Percentiles rank a stretch among this genome's conserved stretches.
Evolutionary conservation across 306 rosid species (phyloP).

Genomic region (Quercus cerris): DNA sequence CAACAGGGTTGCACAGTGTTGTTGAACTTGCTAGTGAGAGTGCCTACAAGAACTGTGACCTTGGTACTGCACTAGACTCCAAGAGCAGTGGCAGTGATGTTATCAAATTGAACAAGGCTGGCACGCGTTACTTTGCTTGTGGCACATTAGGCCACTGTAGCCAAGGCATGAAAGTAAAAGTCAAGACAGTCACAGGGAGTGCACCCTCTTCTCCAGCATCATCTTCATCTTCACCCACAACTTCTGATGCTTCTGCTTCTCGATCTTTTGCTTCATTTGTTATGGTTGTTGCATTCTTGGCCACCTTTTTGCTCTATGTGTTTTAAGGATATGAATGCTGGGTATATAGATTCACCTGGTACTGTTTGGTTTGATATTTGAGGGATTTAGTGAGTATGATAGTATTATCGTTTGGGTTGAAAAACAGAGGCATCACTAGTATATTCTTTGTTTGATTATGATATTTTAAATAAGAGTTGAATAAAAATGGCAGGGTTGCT

Average conservation of each 20-base stretch:
- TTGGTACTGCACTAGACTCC: slow-evolving; percentile 42
- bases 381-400: not conserved
- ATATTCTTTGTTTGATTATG: not conserved
- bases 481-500: not conserved
- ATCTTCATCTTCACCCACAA: slow-evolving; percentile 33
- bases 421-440: not conserved
- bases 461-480: not conserved
- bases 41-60: slow-evolving; percentile 64
- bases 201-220: slow-evolving; percentile 47
- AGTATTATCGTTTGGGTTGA: not conserved
- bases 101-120: slow-evolving; percentile 50
- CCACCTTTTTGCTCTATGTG: slow-evolving; percentile 10
- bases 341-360: not conserved
- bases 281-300: slow-evolving; percentile 21
- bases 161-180: slow-evolving; percentile 86
- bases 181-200: slow-evolving; percentile 36
- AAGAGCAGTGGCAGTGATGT: slow-evolving; percentile 56
- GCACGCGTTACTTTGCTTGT: slow-evolving; percentile 67
- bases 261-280: slow-evolving; percentile 18
- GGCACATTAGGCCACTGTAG: slow-evolving; percentile 79
- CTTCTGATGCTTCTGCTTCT: slow-evolving; percentile 29
- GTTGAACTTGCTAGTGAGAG: slow-evolving; percentile 59
- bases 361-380: not conserved
- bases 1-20: slow-evolving; percentile 63
- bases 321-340: slow-evolving; percentile 18